Conservation (phyloP, 139 green algal species). For the Picocystis salinarum region DNA sequence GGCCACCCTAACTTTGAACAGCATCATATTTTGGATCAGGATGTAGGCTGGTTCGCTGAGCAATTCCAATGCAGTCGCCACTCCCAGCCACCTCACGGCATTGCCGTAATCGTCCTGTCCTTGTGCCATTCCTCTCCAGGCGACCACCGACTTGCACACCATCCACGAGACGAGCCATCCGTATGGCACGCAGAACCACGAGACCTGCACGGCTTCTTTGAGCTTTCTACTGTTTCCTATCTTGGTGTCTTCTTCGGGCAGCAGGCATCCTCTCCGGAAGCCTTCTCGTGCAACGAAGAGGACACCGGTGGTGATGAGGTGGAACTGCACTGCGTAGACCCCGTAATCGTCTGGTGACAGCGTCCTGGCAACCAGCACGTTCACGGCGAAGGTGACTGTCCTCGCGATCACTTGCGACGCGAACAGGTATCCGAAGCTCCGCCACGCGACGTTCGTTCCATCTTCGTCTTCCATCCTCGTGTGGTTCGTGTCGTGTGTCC, state of each 20-base stretch:
- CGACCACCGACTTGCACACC: not conserved
- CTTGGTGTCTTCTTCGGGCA: too few relatives aligned
- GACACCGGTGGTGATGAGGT: constrained; percentile 73
- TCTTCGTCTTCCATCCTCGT: too few relatives aligned
- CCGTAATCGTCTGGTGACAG: constrained; percentile 60
- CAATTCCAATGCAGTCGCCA: constrained; percentile 45
- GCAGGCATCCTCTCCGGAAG: constrained; percentile 57
- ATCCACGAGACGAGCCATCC: not conserved
- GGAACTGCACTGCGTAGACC: constrained; percentile 64
- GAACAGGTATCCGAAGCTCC: too few relatives aligned
- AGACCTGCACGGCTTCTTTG: not conserved
- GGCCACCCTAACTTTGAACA: constrained; percentile 31
- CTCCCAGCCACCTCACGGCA: constrained; percentile 13
- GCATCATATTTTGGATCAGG: constrained; percentile 29
- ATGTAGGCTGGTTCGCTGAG: constrained; percentile 52
- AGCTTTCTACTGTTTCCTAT: too few relatives aligned
- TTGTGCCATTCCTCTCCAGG: not conserved
- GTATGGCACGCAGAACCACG: constrained; percentile 3
- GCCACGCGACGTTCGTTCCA: too few relatives aligned
- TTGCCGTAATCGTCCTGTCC: not conserved
- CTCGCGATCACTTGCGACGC: constrained; percentile 59
- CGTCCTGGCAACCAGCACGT: constrained; percentile 44
- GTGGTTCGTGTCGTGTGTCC: too few relatives aligned
- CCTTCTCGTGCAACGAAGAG: constrained; percentile 68
- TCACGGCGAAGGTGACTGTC: constrained; percentile 63